Base-by-base conservation (phyloP, 2,329 filamentous ascomycete species). In the Fusarium sacchari region DNA sequence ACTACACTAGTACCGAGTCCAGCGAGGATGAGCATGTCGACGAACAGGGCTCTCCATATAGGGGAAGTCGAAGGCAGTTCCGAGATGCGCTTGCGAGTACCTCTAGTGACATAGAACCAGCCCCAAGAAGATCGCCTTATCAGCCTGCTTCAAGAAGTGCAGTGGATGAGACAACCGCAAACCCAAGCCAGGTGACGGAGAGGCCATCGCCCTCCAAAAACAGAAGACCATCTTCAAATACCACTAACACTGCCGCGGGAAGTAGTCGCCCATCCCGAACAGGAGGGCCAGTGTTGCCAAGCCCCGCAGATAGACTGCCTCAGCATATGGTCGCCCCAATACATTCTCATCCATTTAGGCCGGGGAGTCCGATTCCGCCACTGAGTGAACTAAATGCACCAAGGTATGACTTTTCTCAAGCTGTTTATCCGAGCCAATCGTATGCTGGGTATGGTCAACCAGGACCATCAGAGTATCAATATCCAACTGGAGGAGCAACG, bases 11-110 rank as follows among this genome's bases (percentile, higher is more conserved):
- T 24, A n/a, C 40, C 18, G 43, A 15, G 18, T 46, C 47, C 7
- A 50, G 30, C 5, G 22, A 18, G 15, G 17, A 34, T 18, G 30
- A 14, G 13, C 9, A 24, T 11, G 30, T 9, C 7, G 11, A 18
- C 15, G 11, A 6, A 3, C 11, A 7, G 12, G 22, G 22, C 0
- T 20, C 15, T 6, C 47, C 30, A 10, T 20, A 34, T 20, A 0
- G 4, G 5, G 8, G 17, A 34, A 34, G 22, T 3, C 22, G 11
- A 34, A 34, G 22, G 17, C 47, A 24, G 22, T n/a, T 34, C n/a
- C 22, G 7, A 13, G 30, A 20, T 12, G 28, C 8, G 10, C 14
- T 5, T 5, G 47, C 22, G 17, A 18, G 7, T 50, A 22, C 17
- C 10, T 6, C 17, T 34, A 9, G 10, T 20, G 24, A 50, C 15